phyloP scores from a whole-genome alignment of 2,329 filamentous ascomycete species.

The Colletotrichum truncatum region DNA sequence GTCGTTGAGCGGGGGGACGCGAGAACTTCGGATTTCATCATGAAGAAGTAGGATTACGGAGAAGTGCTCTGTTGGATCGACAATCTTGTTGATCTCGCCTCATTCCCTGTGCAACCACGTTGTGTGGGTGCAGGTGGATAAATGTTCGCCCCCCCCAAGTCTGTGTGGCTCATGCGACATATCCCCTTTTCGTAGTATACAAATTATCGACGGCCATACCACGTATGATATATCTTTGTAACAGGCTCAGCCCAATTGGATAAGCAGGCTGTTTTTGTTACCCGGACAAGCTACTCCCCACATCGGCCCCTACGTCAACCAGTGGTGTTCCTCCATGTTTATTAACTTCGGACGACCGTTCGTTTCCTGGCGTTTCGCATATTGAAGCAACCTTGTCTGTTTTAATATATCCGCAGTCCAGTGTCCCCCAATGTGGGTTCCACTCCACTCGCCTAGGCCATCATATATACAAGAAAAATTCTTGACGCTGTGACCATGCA shows the following conservation, averaged over 20 bases:
- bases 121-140: background rate
- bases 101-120: background rate
- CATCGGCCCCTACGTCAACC: slow-evolving; percentile 2
- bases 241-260: slow-evolving; percentile 12
- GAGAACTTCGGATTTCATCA: background rate
- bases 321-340: background rate
- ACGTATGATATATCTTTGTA: slow-evolving; percentile 12
- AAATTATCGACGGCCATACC: no score
- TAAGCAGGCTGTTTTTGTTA: background rate
- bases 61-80: background rate
- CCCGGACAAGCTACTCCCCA: slow-evolving; percentile 1
- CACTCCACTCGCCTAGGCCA: background rate
- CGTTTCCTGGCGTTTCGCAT: slow-evolving; percentile 22
- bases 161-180: background rate
- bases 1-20: background rate
- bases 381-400: background rate
- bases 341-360: slow-evolving; percentile 29
- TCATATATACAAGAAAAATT: background rate
- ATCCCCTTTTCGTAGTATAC: background rate
- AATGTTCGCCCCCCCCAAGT: background rate
- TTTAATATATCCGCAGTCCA: slow-evolving; percentile 15
- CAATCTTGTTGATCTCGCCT: background rate
- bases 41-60: no score
- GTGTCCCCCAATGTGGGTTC: background rate
- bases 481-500: background rate